Base-by-base conservation (phyloP, 345 rosid species). In the Turritis glabra region DNA sequence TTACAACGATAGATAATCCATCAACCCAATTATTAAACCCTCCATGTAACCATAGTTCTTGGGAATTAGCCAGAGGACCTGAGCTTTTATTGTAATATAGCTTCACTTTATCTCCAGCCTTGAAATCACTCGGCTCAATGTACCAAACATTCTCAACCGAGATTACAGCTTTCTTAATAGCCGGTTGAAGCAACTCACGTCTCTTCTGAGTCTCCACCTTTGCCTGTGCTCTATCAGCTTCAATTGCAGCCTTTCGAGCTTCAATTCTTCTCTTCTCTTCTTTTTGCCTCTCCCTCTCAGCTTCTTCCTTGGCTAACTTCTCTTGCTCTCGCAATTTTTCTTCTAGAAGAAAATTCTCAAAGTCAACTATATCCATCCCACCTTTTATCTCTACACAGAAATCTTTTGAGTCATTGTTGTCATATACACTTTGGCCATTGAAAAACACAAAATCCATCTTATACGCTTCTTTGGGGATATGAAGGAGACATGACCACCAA, bases 381-480 rank as follows among this genome's bases (percentile, higher is more conserved):
- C 87, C 90, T 82, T 88, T 95, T 41, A 89, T 80, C 17, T 81
- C 77, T 38, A 89, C 73, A 82, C 84, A 82, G 79, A 87, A 93
- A 79, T 93, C 98, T 18, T 84, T 84, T 47, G 12, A 37, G 56
- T 84, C 86, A 60, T 94, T 94, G 79, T 94, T 94, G 71, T 94
- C 98, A 53, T 91, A 91, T 3, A 84, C 73, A 43, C 81, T 72
- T 78, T 87, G 82, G 19, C 96, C 98, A 64, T 91, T 89, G 74
- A 85, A 91, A 82, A 94, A 91, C 69, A 94, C 98, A 56, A 91
- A 94, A 72, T 91, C 93, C 72, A 94, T 83, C 81, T 89, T 87
- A 80, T 88, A 94, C 0, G 98, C 94, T 86, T 91, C 94, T 79
- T 84, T 85, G 1, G 98, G 96, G 66, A 88, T 81, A 82, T 87